Base-by-base conservation (phyloP, 805 yeast species). In the Pichia gijzeniarum region DNA sequence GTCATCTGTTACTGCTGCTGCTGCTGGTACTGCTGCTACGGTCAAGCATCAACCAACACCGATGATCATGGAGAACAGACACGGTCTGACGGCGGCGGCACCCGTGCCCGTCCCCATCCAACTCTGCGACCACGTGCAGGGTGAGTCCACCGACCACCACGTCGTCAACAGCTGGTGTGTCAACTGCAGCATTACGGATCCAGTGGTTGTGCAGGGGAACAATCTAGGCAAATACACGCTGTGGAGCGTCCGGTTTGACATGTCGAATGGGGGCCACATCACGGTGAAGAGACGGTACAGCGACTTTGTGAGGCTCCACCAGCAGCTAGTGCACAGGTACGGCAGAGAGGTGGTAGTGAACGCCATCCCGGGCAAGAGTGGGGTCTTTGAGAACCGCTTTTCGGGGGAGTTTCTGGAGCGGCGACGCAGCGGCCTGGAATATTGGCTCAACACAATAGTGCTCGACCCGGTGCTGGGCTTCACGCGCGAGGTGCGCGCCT, bases 241-340 rank as follows among this genome's bases (percentile, higher is more conserved):
- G 10, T 64, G 67, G 66, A 54, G 56, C 5, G 42, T 60, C 40
- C 55, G 53, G 38, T 50, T 61, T 20, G 59, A 55, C 33, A 58
- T 66, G 2, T 19, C 36, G 2, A 48, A 56, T 16, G 63, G 65
- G 2, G 64, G 74, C 4, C 66, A 65, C 48, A 69, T 83, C 17
- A 58, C 64, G 38, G 54, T 78, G 4, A 74, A 77, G 57, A 77
- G 75, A 57, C 60, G 95, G 33, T 86, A 82, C 60, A 73, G 78
- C 31, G 91, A 85, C 38, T 75, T 86, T 49, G 80, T 64, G 34
- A 50, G 47, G 28, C 67, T 86, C 31, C 68, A 82, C 21, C 54
- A 54, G 1, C 49, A 53, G 4, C 59, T 83, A 18, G 56, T 54
- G 13, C 39, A 35, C 3, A 63, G 60, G 28, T 73, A 66, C 48